Conservation (phyloP, 2,329 filamentous ascomycete species). For the Aspergillus tamarii region DNA sequence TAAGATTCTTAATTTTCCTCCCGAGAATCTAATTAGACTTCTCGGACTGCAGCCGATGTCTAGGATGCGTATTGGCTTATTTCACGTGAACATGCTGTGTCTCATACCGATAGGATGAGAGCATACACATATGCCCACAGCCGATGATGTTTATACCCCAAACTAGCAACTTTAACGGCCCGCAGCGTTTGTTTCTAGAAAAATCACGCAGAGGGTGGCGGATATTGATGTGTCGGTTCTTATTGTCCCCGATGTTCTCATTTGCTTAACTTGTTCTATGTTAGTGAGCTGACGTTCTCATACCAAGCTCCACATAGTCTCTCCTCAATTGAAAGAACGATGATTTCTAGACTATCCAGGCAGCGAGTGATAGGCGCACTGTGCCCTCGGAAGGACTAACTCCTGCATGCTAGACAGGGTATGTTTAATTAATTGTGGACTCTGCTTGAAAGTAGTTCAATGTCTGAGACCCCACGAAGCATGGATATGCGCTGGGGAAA, state of each 20-base stretch:
- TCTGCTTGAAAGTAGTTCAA: not conserved
- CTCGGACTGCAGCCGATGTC: not conserved
- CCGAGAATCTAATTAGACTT: not conserved
- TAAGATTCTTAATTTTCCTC: not conserved
- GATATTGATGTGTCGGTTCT: too few species aligned
- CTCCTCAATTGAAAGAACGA: not conserved
- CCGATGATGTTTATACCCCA: not conserved
- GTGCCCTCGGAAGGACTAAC: not conserved
- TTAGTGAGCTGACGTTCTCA: not conserved
- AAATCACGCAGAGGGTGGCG: too few species aligned
- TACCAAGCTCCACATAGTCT: not conserved
- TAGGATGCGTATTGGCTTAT: not conserved
- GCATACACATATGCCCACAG: not conserved
- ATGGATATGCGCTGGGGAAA: not conserved
- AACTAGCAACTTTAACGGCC: not conserved
- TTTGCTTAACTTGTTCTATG: not conserved
- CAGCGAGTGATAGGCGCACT: not conserved
- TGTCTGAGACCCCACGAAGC: not conserved
- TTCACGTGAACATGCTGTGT: not conserved
- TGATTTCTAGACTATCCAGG: not conserved
- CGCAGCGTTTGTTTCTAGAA: too few species aligned
- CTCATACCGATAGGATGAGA: not conserved
- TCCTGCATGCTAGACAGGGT: not conserved
- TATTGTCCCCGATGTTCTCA: not conserved
- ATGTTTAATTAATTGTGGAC: not conserved